Percentiles rank a stretch among this genome's conserved stretches.
Conservation (phyloP, 495 filamentous ascomycete species). For the Penicillium nucicola region DNA sequence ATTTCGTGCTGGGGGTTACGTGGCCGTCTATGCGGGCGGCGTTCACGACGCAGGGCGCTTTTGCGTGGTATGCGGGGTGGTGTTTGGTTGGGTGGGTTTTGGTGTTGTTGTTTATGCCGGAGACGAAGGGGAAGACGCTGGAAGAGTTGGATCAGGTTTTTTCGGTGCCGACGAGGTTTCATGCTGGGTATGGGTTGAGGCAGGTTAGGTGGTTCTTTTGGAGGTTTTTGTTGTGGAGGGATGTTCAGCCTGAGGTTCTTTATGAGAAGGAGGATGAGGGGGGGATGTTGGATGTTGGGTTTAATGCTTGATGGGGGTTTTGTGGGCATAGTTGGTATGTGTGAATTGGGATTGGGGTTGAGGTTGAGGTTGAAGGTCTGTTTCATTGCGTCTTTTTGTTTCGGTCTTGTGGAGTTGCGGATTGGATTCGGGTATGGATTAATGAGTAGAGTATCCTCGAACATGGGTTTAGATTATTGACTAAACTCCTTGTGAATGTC, state of each 20-base stretch:
- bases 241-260: conserved; percentile 35
- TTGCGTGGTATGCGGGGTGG: conserved; percentile 54
- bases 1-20: no score
- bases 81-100: conserved; percentile 49
- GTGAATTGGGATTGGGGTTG: no score
- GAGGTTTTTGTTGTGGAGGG: conserved; percentile 38
- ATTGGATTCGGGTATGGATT: no score
- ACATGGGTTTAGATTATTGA: no score
- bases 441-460: no score
- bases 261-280: conserved; percentile 36
- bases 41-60: conserved; percentile 54
- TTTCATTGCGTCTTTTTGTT: no score
- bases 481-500: no score
- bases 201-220: conserved; percentile 49
- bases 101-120: conserved; percentile 48
- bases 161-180: conserved; percentile 47
- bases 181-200: conserved; percentile 41
- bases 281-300: conserved; percentile 17
- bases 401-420: no score
- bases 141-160: conserved; percentile 51
- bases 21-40: conserved; percentile 58
- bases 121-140: conserved; percentile 48
- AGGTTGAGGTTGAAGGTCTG: no score
- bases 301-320: conserved; percentile 17
- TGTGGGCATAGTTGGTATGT: neutral